Evolutionary conservation across 2,329 filamentous ascomycete species (phyloP).

Genomic region (Dactylellina leptospora): DNA sequence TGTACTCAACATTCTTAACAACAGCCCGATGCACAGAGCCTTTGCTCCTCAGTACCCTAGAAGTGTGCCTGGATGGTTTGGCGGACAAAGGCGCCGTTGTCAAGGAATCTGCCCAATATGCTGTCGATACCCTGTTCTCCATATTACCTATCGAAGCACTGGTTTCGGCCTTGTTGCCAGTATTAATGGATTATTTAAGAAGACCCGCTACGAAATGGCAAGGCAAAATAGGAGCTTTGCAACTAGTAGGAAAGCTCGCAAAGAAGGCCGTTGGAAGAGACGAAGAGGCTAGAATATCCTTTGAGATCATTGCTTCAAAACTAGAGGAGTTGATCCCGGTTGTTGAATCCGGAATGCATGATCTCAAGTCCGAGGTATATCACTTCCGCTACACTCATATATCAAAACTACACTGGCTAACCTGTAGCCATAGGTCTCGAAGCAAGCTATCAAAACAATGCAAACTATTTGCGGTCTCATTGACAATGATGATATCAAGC

Average conservation of each 20-base stretch:
- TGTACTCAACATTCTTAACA: constrained; percentile 87
- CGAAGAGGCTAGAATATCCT: constrained; percentile 76
- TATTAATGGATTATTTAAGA: constrained; percentile 76
- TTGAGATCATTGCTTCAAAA: constrained; percentile 56
- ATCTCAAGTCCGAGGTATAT: constrained; percentile 85
- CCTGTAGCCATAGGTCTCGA: constrained; percentile 66
- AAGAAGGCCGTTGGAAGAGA: constrained; percentile 73
- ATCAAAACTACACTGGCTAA: background rate
- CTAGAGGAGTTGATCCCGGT: constrained; percentile 77
- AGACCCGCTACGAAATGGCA: constrained; percentile 96
- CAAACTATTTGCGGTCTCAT: constrained; percentile 85
- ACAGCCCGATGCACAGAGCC: constrained; percentile 60
- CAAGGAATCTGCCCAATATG: constrained; percentile 91
- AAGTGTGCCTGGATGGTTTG: constrained; percentile 84
- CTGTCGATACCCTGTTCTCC: constrained; percentile 84
- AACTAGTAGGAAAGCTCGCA: constrained; percentile 89
- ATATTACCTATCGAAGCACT: constrained; percentile 82
- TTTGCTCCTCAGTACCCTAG: constrained; percentile 66
- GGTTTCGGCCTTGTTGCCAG: constrained; percentile 81
- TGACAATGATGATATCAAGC: constrained; percentile 95
- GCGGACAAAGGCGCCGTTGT: constrained; percentile 90
- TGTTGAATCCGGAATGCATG: constrained; percentile 93
- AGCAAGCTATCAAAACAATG: constrained; percentile 93
- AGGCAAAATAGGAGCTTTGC: constrained; percentile 85
- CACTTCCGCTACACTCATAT: background rate